Conservation (phyloP, 495 filamentous ascomycete genomes). For the Baudoinia panamericana region DNA sequence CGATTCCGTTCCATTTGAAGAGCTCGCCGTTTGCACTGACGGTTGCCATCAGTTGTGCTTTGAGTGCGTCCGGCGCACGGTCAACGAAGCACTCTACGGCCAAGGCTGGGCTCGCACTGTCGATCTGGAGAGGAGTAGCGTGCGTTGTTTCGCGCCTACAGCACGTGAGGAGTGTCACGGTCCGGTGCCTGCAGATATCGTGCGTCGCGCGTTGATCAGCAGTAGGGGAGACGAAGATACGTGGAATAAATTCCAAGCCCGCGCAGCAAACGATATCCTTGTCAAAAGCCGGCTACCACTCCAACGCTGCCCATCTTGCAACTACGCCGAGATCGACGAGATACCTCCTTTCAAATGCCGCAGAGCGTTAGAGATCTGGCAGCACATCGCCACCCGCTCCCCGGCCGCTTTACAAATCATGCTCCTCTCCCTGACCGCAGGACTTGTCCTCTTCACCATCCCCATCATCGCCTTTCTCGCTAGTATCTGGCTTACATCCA, state of each 20-base stretch:
- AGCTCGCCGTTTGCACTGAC: conserved; percentile 57
- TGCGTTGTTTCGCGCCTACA: conserved; percentile 68
- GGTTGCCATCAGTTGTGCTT: conserved; percentile 76
- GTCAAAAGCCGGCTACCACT: conserved; percentile 59
- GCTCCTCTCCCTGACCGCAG: conserved; percentile 39
- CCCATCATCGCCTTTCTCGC: conserved; percentile 16
- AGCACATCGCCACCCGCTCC: conserved; percentile 30
- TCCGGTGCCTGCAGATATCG: conserved; percentile 49
- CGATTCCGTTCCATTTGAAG: conserved; percentile 62
- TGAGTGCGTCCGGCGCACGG: conserved; percentile 62
- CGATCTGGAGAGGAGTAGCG: conserved; percentile 50
- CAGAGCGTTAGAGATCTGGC: conserved; percentile 5
- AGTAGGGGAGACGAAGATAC: conserved; percentile 56
- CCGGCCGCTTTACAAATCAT: conserved; percentile 23
- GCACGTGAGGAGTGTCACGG: conserved; percentile 51
- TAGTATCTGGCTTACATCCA: conserved; percentile 29
- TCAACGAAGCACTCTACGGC: conserved; percentile 78
- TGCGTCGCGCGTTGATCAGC: conserved; percentile 56
- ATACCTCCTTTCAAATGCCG: conserved; percentile 36
- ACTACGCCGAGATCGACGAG: conserved; percentile 78
- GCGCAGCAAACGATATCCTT: conserved; percentile 58
- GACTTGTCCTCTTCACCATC: conserved; percentile 31
- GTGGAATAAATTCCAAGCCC: conserved; percentile 58
- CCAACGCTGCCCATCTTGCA: conserved; percentile 78
- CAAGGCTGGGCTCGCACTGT: conserved; percentile 82